phyloP scores from a whole-genome alignment of 1,139 yeast species.

The Scheffersomyces segobiensis region DNA sequence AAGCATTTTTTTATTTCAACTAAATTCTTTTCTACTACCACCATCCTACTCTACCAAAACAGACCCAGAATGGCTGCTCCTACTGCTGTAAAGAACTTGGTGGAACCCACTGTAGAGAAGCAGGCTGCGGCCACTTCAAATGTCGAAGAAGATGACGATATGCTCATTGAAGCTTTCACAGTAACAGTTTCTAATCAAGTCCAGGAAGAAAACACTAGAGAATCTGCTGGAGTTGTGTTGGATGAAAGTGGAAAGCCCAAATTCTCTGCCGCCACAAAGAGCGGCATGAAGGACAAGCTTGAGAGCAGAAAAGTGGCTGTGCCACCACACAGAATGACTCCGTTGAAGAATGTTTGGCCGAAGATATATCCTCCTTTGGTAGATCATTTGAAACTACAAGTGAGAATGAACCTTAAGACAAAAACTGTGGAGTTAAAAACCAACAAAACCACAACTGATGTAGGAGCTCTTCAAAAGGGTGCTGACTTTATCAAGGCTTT shows the following conservation, averaged over 20 bases:
- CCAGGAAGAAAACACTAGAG: constrained; percentile 19
- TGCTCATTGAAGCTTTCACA: constrained; percentile 64
- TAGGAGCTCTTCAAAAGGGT: constrained; percentile 95
- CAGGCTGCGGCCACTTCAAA: constrained; percentile 10
- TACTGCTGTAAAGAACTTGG: constrained; percentile 48
- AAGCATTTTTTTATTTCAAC: constrained; percentile 4
- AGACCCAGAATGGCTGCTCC: constrained; percentile 65
- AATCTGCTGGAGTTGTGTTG: constrained; percentile 57
- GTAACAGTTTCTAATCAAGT: constrained; percentile 27
- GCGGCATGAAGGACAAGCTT: constrained; percentile 70
- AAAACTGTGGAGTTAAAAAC: constrained; percentile 88
- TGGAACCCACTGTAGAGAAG: constrained; percentile 1
- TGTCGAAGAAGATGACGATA: constrained; percentile 53
- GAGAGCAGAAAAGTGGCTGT: constrained; percentile 89
- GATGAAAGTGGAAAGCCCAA: constrained; percentile 92
- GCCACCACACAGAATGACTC: constrained; percentile 96
- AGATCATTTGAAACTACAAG: constrained; percentile 91
- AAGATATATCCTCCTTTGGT: constrained; percentile 95
- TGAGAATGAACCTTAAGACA: constrained; percentile 87
- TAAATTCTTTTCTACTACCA: not conserved
- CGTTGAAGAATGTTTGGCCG: constrained; percentile 85
- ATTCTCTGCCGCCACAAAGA: constrained; percentile 70
- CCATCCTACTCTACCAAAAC: not conserved
- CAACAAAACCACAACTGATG: constrained; percentile 75
- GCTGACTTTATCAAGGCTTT: constrained; percentile 96